A percentile compares a stretch with the other conserved stretches of the same genome.
Evolutionary conservation across 2,329 filamentous ascomycete genomes (phyloP).

Genomic region (Sporothrix protearum): DNA sequence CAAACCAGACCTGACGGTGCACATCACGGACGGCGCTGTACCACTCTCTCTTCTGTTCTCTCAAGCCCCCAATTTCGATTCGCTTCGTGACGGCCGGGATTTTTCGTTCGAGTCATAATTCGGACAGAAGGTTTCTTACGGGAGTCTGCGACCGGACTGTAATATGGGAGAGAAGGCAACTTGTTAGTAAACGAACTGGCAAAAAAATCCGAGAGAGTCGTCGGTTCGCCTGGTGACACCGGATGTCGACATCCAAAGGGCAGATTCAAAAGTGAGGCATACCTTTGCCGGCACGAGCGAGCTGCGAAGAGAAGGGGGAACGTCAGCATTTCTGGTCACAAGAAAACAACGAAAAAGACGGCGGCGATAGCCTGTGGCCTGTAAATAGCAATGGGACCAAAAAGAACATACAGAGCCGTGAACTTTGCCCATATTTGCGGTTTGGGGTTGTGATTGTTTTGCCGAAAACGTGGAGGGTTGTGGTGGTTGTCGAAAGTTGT

Average conservation of each 20-base stretch:
- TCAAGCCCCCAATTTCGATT: neutral
- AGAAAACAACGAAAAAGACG: neutral
- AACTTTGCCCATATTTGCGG: slow-evolving; percentile 30
- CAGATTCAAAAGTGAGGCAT: slow-evolving; percentile 66
- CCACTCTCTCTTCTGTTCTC: neutral
- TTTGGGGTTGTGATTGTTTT: slow-evolving; percentile 16
- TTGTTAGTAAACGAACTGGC: slow-evolving; percentile 10
- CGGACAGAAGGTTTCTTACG: slow-evolving; percentile 22
- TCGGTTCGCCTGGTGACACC: neutral
- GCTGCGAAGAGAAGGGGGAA: slow-evolving; percentile 21
- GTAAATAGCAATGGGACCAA: neutral
- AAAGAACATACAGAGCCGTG: slow-evolving; percentile 29
- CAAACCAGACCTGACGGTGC: neutral
- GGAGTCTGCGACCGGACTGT: slow-evolving; percentile 31
- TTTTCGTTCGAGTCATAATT: neutral
- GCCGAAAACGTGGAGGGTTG: slow-evolving; percentile 10
- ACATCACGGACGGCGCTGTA: too few species aligned
- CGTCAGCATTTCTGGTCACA: slow-evolving; percentile 21
- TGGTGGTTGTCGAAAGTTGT: slow-evolving; percentile 20
- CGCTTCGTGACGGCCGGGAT: neutral
- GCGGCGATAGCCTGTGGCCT: neutral
- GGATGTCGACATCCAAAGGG: slow-evolving; percentile 63
- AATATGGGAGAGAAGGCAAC: neutral
- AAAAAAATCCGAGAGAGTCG: neutral
- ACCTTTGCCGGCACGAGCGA: slow-evolving; percentile 69